Conservation (phyloP, 139 green algal species). For the Closterium sp. region DNA sequence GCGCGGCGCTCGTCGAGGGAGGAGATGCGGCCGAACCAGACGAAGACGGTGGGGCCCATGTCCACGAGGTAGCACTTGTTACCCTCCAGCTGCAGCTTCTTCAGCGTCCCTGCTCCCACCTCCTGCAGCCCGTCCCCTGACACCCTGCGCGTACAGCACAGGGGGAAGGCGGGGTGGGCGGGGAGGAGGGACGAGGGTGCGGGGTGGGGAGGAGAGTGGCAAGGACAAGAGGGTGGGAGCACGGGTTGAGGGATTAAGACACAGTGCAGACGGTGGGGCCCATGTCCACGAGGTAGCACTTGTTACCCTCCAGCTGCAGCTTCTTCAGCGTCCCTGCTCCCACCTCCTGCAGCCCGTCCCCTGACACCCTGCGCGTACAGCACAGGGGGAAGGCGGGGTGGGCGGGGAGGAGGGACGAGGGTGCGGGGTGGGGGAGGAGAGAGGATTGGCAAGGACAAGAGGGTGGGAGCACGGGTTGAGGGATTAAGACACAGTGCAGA, state of each 20-base stretch:
- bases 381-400: background rate
- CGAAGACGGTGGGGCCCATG: constrained; percentile 33
- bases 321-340: constrained; percentile 18
- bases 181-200: too few relatives aligned
- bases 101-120: background rate
- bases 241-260: too few relatives aligned
- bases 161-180: too few relatives aligned
- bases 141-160: background rate
- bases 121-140: constrained; percentile 22
- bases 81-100: constrained; percentile 38
- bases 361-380: constrained; percentile 3
- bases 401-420: too few relatives aligned
- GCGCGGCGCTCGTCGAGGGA: constrained; percentile 21
- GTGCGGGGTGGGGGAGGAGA: too few relatives aligned
- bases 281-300: constrained; percentile 45
- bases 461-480: too few relatives aligned
- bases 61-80: constrained; percentile 46
- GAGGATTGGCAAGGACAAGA: too few relatives aligned
- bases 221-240: too few relatives aligned
- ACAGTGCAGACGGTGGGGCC: constrained; percentile 37
- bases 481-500: too few relatives aligned
- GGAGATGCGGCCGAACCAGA: constrained; percentile 36
- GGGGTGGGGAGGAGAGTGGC: too few relatives aligned
- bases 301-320: constrained; percentile 28
- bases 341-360: constrained; percentile 14